Base-by-base conservation (phyloP, 371 early-diverging fungal genomes). In the Syncephalastrum sp. region DNA sequence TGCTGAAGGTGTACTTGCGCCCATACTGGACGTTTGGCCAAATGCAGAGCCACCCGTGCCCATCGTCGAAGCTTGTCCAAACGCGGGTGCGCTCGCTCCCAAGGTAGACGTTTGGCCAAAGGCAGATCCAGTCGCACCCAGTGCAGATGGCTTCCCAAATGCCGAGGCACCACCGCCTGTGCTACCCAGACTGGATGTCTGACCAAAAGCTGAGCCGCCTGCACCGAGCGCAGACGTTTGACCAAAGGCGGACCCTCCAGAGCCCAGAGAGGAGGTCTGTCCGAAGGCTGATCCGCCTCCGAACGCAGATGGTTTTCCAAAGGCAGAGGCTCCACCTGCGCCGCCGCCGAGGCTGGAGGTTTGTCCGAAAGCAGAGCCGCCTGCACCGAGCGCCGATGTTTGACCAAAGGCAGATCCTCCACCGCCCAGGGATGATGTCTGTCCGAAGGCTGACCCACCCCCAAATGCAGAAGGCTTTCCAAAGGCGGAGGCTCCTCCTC, bases 201-300 rank as follows among this genome's bases (percentile, higher is more conserved):
- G 46, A 2, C 70, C 74, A 50, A 61, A 70, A 6, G 68, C 61
- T 16, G 53, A 14, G 23, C 27, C 46, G 42, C 56, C 56, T 14
- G 53, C 25, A 3, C 61, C 68, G 14, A 62, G 43, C 2, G 53
- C 25, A 41, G 64, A 56, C 45, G 61, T 56, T 23, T 52, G 43
- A 7, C 68, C 74, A 61, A 72, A 63, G 4, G 65, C 56, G 14
- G 60, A 17, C 3, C 42, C 52, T 3, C 57, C 27, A 25, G 64
- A 64, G 16, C 62, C 61, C 25, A 54, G 23, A 1, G 61, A 38
- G 8, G 64, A 64, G 14, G 70, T 48, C 8, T 50, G 41, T 21
- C 71, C 77, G 63, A 73, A 76, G 0, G 70, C 65, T 24, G 67
- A 38, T 29, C 61, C 42, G 8, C 59, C 53, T 23, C 63, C 60